Conservation (phyloP, 2,329 filamentous ascomycete species). For the Paracoccidioides brasiliensis region DNA sequence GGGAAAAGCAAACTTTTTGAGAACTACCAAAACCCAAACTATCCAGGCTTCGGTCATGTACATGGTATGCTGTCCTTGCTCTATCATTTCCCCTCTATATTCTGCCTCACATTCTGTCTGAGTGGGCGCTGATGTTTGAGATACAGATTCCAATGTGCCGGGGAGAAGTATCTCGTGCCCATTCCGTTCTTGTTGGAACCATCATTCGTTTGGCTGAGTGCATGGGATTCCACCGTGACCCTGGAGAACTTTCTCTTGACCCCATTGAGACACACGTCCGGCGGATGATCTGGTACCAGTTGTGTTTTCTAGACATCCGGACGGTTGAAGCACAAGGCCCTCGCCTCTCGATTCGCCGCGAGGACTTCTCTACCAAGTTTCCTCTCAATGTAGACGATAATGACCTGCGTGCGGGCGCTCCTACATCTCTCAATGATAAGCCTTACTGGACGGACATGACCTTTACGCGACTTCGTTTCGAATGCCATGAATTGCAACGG, state of each 20-base stretch:
- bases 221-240: constrained; percentile 63
- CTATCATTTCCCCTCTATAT: neutral
- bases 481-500: constrained; percentile 60
- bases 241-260: constrained; percentile 50
- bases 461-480: constrained; percentile 54
- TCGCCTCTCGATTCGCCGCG: constrained; percentile 54
- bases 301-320: constrained; percentile 62
- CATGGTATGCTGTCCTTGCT: constrained; percentile 38
- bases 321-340: constrained; percentile 65
- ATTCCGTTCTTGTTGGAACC: constrained; percentile 58
- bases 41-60: constrained; percentile 69
- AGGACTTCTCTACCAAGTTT: constrained; percentile 62
- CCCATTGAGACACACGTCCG: constrained; percentile 59
- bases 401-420: constrained; percentile 39
- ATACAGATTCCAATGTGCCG: constrained; percentile 55
- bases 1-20: constrained; percentile 55
- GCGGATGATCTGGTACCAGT: constrained; percentile 62
- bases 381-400: constrained; percentile 58
- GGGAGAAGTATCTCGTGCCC: constrained; percentile 57
- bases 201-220: constrained; percentile 63
- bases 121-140: neutral
- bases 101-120: constrained; percentile 8
- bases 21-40: constrained; percentile 59
- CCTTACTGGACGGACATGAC: constrained; percentile 55
- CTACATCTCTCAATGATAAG: constrained; percentile 33